Evolutionary conservation across 331 rosid genomes (phyloP).

Genomic region (Telfairia occidentalis): DNA sequence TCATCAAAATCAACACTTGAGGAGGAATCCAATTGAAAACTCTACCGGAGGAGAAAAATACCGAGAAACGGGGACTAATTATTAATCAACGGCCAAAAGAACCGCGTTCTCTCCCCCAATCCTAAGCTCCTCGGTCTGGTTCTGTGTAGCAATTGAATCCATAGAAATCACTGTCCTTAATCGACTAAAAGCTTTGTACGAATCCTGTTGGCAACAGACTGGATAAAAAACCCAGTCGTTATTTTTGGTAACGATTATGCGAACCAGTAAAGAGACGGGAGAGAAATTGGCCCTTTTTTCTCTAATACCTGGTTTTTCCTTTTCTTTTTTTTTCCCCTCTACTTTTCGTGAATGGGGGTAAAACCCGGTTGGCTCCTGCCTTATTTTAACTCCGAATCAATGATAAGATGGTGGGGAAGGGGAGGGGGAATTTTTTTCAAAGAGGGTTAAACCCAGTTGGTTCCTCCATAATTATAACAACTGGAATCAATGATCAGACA

Average conservation of each 20-base stretch:
- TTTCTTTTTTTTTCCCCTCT: slow-evolving; percentile 1
- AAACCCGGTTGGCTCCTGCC: slow-evolving; percentile 18
- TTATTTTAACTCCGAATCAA: slow-evolving; percentile 14
- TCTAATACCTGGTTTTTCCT: slow-evolving; percentile 26
- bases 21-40: slow-evolving; percentile 8
- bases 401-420: slow-evolving; percentile 12
- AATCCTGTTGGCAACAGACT: slow-evolving; percentile 26
- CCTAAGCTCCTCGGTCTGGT: background rate
- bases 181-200: slow-evolving; percentile 16
- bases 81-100: background rate
- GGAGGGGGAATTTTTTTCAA: background rate
- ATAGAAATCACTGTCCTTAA: slow-evolving; percentile 16
- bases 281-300: slow-evolving; percentile 35
- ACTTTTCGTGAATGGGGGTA: slow-evolving; percentile 29
- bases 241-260: slow-evolving; percentile 28
- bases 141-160: slow-evolving; percentile 25
- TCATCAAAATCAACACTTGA: slow-evolving; percentile 20
- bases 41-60: slow-evolving; percentile 2
- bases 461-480: slow-evolving; percentile 33
- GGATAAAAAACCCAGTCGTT: slow-evolving; percentile 41
- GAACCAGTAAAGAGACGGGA: slow-evolving; percentile 35
- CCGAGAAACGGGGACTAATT: background rate
- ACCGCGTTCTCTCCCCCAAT: background rate
- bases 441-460: slow-evolving; percentile 21
- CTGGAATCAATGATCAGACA: slow-evolving; percentile 35